These are phyloP conservation scores for Trichoderma harzianum DNA, from an alignment of 2,329 filamentous ascomycete species.

Conservation along the genomic window DNA sequence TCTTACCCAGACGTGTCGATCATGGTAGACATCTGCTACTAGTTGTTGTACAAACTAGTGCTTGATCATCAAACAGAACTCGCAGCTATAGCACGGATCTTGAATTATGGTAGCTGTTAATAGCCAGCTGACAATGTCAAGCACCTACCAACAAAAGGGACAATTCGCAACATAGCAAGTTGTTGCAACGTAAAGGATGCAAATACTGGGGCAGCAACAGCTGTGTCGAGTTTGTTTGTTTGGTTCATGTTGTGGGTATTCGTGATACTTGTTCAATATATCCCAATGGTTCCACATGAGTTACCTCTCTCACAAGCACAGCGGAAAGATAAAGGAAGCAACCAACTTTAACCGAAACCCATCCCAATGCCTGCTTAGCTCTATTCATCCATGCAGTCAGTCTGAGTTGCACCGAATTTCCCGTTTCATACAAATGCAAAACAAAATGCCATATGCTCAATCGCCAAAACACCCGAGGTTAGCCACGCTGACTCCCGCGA, in stretches of 20 bases:
- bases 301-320: background rate
- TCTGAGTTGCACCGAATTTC: background rate
- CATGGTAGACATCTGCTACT: too few species aligned
- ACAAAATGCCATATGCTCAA: background rate
- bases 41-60: too few species aligned
- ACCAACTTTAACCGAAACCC: background rate
- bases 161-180: too few species aligned
- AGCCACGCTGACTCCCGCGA: conserved; percentile 12
- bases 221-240: background rate
- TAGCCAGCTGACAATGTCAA: too few species aligned
- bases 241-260: background rate
- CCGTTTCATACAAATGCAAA: background rate
- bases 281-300: background rate
- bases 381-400: background rate
- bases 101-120: too few species aligned
- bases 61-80: too few species aligned
- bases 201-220: background rate
- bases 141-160: too few species aligned
- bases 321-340: background rate
- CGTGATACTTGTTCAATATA: background rate
- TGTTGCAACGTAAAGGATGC: too few species aligned
- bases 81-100: too few species aligned
- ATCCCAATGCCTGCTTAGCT: background rate
- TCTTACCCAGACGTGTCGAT: too few species aligned
- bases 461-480: conserved; percentile 9